Evolutionary conservation across 2,329 filamentous ascomycete genomes (phyloP).

Genomic region (Colletotrichum spaethianum): DNA sequence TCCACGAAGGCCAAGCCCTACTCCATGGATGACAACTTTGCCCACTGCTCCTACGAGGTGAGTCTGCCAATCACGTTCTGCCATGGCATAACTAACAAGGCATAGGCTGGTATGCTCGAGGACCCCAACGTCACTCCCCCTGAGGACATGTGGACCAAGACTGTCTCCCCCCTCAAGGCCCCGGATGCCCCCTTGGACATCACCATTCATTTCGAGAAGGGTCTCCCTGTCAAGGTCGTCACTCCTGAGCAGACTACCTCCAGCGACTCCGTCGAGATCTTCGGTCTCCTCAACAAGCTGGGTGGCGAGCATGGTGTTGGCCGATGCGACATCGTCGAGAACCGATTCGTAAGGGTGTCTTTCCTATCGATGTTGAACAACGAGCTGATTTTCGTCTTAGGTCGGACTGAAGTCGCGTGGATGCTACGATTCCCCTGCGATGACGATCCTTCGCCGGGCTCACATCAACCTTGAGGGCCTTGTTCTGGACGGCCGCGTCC

Average conservation of each 20-base stretch:
- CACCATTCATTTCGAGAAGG: constrained; percentile 76
- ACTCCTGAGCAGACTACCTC: constrained; percentile 67
- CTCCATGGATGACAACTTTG: constrained; percentile 70
- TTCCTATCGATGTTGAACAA: no score
- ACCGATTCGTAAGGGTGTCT: constrained; percentile 78
- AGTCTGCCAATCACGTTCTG: no score
- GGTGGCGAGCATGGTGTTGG: constrained; percentile 76
- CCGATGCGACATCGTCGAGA: no score
- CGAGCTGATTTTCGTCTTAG: no score
- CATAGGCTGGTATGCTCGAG: constrained; percentile 70
- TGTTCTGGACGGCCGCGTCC: constrained; percentile 68
- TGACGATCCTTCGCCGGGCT: constrained; percentile 48
- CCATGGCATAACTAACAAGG: constrained; percentile 14
- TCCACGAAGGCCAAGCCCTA: constrained; percentile 76
- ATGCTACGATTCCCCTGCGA: constrained; percentile 46
- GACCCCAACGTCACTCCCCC: constrained; percentile 71
- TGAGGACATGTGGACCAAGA: constrained; percentile 78
- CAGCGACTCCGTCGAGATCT: constrained; percentile 76
- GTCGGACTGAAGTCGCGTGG: constrained; percentile 59
- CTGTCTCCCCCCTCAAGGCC: constrained; percentile 69
- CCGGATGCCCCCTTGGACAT: constrained; percentile 76
- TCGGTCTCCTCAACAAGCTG: constrained; percentile 75
- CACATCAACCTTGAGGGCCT: constrained; percentile 68
- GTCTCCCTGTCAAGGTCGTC: constrained; percentile 76
- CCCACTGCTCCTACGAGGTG: constrained; percentile 83